Evolutionary conservation across 2,329 filamentous ascomycete species (phyloP), one percentile per base, ranked within the genome.

Genomic region (Colletotrichum horii): DNA sequence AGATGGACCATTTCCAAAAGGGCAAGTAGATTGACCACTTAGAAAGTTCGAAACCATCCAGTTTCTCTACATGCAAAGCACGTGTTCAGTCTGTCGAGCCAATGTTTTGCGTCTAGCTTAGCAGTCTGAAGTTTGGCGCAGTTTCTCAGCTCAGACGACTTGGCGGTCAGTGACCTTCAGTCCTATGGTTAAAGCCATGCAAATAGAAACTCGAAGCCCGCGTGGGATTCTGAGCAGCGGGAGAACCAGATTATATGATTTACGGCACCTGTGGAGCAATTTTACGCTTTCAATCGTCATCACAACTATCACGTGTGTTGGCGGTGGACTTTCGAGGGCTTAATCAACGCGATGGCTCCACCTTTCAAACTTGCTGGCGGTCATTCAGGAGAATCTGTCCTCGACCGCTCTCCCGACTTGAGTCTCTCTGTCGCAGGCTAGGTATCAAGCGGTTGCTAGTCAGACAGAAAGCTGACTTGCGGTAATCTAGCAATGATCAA

Each of bases 341-440:
- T 22, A 11, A 52, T 52, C 0, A 52, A 4, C 12, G n/a, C 19
- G 22, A 36, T 15, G 34, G 34, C 34, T 36, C n/a, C 6, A 52
- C 11, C 9, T 3, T 22, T 7, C n/a, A 4, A 14, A 4, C n/a
- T n/a, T 52, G 43, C n/a, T 52, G 2, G n/a, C 6, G 38, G 2
- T 52, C 43, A 14, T 52, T 52, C 6, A 11, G 43, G 14, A 52
- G 6, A 52, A 1, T 22, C 11, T 52, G 2, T 52, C n/a, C 4
- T 6, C 14, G 8, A 14, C n/a, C 1, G 43, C 12, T 11, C 11
- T 48, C 34, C 12, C 38, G 19, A 48, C 9, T 12, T 2, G 11
- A 22, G 6, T 8, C 11, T 22, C 1, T 2, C 3, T 22, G n/a
- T 52, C n/a, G 2, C 11, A 14, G n/a, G n/a, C n/a, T 52, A 4